These are phyloP conservation scores for Phytopythium boreale DNA, from an alignment of 352 stramenopile genomes.

Conservation along the genomic window DNA sequence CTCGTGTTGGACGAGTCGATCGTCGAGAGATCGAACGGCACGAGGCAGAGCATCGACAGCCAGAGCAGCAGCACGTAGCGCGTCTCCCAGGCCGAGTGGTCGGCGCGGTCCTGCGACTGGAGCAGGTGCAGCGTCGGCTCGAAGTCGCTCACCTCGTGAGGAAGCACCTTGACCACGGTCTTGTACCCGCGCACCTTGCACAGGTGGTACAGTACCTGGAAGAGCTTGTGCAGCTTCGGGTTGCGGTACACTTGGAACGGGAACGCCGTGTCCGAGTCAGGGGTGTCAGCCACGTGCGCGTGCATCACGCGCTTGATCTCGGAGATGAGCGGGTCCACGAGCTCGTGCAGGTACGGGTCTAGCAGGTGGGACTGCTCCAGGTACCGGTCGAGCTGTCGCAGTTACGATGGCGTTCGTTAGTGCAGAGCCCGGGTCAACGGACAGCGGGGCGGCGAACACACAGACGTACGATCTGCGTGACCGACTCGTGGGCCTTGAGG, in stretches of 20 bases:
- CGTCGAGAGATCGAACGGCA: slow-evolving; percentile 96
- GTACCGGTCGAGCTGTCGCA: slow-evolving; percentile 78
- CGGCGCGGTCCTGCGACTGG: slow-evolving; percentile 82
- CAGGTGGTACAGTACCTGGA: slow-evolving; percentile 93
- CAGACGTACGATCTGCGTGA: slow-evolving; percentile 50
- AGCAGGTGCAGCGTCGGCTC: slow-evolving; percentile 92
- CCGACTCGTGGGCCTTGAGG: slow-evolving; percentile 25
- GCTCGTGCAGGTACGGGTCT: slow-evolving; percentile 80
- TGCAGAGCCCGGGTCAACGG: too few species aligned
- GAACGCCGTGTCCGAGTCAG: slow-evolving; percentile 32
- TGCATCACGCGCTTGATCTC: slow-evolving; percentile 61
- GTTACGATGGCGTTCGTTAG: slow-evolving; percentile 1
- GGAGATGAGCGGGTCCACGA: slow-evolving; percentile 65
- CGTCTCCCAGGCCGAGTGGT: slow-evolving; percentile 70
- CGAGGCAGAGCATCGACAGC: slow-evolving; percentile 96
- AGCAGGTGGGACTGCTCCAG: slow-evolving; percentile 88
- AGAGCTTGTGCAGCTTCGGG: slow-evolving; percentile 78
- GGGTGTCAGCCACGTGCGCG: slow-evolving; percentile 17
- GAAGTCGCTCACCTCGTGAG: slow-evolving; percentile 95
- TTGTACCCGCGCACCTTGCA: slow-evolving; percentile 97
- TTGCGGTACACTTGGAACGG: slow-evolving; percentile 76
- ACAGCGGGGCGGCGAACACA: not conserved
- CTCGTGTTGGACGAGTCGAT: slow-evolving; percentile 89
- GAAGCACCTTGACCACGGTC: slow-evolving; percentile 93
- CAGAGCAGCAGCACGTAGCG: slow-evolving; percentile 94